phyloP scores from a whole-genome alignment of 371 early-diverging fungal species.

The Blakeslea trispora region DNA sequence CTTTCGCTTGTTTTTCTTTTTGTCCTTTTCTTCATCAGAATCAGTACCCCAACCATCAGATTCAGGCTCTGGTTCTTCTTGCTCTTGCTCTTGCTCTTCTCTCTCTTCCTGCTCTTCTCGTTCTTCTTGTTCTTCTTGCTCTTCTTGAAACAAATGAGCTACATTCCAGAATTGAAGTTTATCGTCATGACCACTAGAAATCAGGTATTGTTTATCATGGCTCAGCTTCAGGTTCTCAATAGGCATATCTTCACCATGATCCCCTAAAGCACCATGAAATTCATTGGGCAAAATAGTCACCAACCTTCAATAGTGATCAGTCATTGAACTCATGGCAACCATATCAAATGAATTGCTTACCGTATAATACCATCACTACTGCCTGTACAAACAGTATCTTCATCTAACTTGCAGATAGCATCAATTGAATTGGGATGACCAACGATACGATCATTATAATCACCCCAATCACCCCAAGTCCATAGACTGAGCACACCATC shows the following conservation, averaged over 20 bases:
- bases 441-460: slow-evolving; percentile 72
- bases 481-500: slow-evolving; percentile 76
- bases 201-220: slow-evolving; percentile 69
- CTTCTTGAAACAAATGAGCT: slow-evolving; percentile 49
- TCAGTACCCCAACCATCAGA: slow-evolving; percentile 30
- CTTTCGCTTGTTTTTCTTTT: slow-evolving; percentile 28
- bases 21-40: slow-evolving; percentile 27
- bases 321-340: background rate
- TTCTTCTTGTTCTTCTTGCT: slow-evolving; percentile 27
- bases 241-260: slow-evolving; percentile 82
- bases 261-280: slow-evolving; percentile 84
- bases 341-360: background rate
- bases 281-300: slow-evolving; percentile 85
- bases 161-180: slow-evolving; percentile 86
- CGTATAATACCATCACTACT: slow-evolving; percentile 74
- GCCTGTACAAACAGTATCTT: slow-evolving; percentile 81
- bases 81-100: slow-evolving; percentile 4
- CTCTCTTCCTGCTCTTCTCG: slow-evolving; percentile 31
- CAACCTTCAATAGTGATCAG: slow-evolving; percentile 39
- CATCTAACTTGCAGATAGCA: slow-evolving; percentile 75
- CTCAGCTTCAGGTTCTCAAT: slow-evolving; percentile 75
- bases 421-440: slow-evolving; percentile 92
- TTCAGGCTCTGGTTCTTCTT: slow-evolving; percentile 13
- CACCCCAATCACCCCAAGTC: slow-evolving; percentile 81
- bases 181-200: slow-evolving; percentile 84